Evolutionary conservation across 2,329 filamentous ascomycete genomes (phyloP).

Genomic region (Metarhizium robertsii): DNA sequence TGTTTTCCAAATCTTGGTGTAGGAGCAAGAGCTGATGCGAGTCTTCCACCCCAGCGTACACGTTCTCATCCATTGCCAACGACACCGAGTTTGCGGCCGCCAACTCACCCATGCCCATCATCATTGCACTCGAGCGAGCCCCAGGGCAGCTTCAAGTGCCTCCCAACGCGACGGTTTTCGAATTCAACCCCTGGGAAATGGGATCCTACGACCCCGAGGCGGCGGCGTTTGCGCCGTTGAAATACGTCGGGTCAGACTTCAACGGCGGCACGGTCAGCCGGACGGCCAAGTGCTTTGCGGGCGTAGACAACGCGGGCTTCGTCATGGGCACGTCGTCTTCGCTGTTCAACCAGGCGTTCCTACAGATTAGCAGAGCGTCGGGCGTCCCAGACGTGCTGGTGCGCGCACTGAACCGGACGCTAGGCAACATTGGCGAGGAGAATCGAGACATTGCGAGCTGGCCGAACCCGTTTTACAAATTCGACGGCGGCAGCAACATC

Average conservation of each 20-base stretch:
- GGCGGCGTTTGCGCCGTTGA: slow-evolving; percentile 60
- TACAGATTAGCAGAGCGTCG: slow-evolving; percentile 40
- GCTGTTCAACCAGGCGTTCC: slow-evolving; percentile 71
- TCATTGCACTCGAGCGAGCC: slow-evolving; percentile 59
- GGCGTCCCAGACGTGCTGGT: slow-evolving; percentile 40
- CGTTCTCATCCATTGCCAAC: slow-evolving; percentile 57
- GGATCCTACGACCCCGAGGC: slow-evolving; percentile 67
- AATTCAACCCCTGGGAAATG: slow-evolving; percentile 74
- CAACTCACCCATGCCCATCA: slow-evolving; percentile 60
- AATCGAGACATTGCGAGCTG: slow-evolving; percentile 67
- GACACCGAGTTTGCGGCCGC: slow-evolving; percentile 53
- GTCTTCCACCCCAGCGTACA: slow-evolving; percentile 41
- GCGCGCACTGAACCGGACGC: slow-evolving; percentile 38
- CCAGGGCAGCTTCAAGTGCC: slow-evolving; percentile 44
- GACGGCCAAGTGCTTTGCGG: slow-evolving; percentile 56
- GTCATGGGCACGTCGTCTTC: slow-evolving; percentile 80
- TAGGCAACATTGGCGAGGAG: slow-evolving; percentile 44
- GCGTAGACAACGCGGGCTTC: slow-evolving; percentile 76
- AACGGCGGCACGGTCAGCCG: slow-evolving; percentile 47
- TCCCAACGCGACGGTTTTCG: slow-evolving; percentile 65
- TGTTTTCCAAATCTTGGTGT: neutral
- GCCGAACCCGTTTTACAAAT: slow-evolving; percentile 69
- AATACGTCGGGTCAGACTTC: slow-evolving; percentile 68
- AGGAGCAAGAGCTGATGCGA: neutral
- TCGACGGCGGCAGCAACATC: slow-evolving; percentile 48